Conservation (phyloP, 2,329 filamentous ascomycete genomes). For the Neocatenulostroma microsporum region DNA sequence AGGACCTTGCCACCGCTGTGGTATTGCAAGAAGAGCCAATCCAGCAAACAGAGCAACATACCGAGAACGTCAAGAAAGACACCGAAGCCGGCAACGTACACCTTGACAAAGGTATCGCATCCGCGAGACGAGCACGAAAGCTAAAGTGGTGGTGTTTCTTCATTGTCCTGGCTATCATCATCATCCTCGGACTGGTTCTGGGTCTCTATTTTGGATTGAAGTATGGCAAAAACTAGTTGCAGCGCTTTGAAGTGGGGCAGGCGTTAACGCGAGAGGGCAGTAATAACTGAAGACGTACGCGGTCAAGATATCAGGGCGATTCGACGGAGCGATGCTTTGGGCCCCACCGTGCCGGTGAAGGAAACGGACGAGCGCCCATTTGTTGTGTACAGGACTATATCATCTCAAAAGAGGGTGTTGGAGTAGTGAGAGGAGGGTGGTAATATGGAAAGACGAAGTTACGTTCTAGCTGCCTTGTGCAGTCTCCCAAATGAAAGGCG, state of each 20-base stretch:
- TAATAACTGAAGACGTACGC: too few species aligned
- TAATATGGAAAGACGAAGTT: neutral
- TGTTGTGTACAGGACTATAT: too few species aligned
- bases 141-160: conserved; percentile 76
- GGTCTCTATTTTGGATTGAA: conserved; percentile 43
- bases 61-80: conserved; percentile 57
- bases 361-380: too few species aligned
- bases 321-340: too few species aligned
- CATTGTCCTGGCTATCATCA: conserved; percentile 43
- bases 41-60: conserved; percentile 55
- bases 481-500: conserved; percentile 1
- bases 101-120: conserved; percentile 59
- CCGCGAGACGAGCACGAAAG: conserved; percentile 59
- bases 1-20: conserved; percentile 66
- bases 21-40: conserved; percentile 63
- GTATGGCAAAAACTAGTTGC: neutral
- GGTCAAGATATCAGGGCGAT: too few species aligned
- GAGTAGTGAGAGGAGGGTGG: neutral
- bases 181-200: conserved; percentile 43
- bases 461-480: conserved; percentile 1
- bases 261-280: too few species aligned
- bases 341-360: too few species aligned
- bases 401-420: neutral
- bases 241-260: neutral
- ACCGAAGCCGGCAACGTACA: conserved; percentile 62